phyloP scores from a whole-genome alignment of 1,284 basidiomycete species.

The Apiotrichum sp. region DNA sequence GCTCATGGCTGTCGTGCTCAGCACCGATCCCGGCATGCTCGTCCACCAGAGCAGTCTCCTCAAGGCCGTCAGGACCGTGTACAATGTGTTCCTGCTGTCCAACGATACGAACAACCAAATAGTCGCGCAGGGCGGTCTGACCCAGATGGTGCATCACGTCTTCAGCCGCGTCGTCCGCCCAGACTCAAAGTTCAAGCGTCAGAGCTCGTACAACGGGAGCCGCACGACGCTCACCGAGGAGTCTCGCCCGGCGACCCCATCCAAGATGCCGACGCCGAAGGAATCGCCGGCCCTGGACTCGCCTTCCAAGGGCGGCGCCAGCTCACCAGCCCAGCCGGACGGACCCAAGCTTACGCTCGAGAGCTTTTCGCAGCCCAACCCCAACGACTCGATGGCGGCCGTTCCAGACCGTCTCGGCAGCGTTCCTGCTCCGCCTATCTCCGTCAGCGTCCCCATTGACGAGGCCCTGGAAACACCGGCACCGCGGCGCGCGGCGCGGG shows the following conservation, averaged over 20 bases:
- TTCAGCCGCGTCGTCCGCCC: slow-evolving; percentile 60
- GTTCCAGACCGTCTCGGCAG: slow-evolving; percentile 27
- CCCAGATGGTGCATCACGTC: slow-evolving; percentile 94
- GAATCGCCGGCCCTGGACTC: background rate
- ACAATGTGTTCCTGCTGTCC: slow-evolving; percentile 90
- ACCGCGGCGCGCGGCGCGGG: slow-evolving; percentile 3
- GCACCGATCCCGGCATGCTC: slow-evolving; percentile 61
- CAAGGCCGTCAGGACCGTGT: slow-evolving; percentile 91
- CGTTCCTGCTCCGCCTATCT: slow-evolving; percentile 26
- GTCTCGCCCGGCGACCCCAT: background rate
- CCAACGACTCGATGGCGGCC: slow-evolving; percentile 43
- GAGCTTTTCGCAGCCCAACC: slow-evolving; percentile 43
- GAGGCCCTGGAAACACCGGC: slow-evolving; percentile 36
- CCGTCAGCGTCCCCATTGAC: slow-evolving; percentile 38
- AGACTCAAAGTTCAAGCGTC: slow-evolving; percentile 15
- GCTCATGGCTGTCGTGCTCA: slow-evolving; percentile 77
- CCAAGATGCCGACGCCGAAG: background rate
- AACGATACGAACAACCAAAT: slow-evolving; percentile 86
- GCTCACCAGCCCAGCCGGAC: background rate
- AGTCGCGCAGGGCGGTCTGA: slow-evolving; percentile 91
- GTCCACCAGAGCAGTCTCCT: slow-evolving; percentile 90
- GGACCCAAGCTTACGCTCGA: slow-evolving; percentile 11
- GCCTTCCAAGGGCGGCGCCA: background rate
- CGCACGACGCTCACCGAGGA: background rate
- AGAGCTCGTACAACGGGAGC: background rate